These are phyloP conservation scores for Amphichorda felina DNA, from an alignment of 2,329 filamentous ascomycete genomes.

Conservation along the genomic window DNA sequence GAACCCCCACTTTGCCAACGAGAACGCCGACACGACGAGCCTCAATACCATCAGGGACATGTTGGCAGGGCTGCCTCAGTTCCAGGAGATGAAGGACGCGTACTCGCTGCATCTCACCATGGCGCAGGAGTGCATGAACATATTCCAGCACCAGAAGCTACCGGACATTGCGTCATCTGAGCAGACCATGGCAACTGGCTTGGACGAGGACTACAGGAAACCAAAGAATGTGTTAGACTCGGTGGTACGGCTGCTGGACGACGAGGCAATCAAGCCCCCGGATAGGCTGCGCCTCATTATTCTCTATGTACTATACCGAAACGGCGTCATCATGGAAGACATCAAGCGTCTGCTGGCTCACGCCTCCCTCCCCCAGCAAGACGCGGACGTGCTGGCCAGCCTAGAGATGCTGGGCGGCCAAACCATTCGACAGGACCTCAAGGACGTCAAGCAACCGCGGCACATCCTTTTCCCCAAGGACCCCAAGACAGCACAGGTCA, in stretches of 20 bases:
- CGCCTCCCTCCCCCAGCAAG: slow-evolving; percentile 61
- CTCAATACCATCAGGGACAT: slow-evolving; percentile 94
- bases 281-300: slow-evolving; percentile 80
- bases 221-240: slow-evolving; percentile 83
- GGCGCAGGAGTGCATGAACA: slow-evolving; percentile 95
- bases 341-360: slow-evolving; percentile 76
- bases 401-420: slow-evolving; percentile 73
- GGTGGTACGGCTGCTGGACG: slow-evolving; percentile 77
- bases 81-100: slow-evolving; percentile 88
- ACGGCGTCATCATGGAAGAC: slow-evolving; percentile 75
- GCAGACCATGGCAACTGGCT: slow-evolving; percentile 80
- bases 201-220: slow-evolving; percentile 87
- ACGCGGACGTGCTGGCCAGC: slow-evolving; percentile 64
- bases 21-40: slow-evolving; percentile 56
- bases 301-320: slow-evolving; percentile 75
- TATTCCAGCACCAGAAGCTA: slow-evolving; percentile 76
- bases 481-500: slow-evolving; percentile 35
- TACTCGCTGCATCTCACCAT: slow-evolving; percentile 93
- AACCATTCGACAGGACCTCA: slow-evolving; percentile 50
- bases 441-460: slow-evolving; percentile 58
- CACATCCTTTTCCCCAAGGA: slow-evolving; percentile 64
- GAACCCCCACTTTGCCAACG: slow-evolving; percentile 84
- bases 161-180: slow-evolving; percentile 80
- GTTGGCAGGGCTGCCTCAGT: slow-evolving; percentile 88
- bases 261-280: slow-evolving; percentile 56